Base-by-base conservation (phyloP, 2,329 filamentous ascomycete genomes). In the Alternaria novae-zelandiae region DNA sequence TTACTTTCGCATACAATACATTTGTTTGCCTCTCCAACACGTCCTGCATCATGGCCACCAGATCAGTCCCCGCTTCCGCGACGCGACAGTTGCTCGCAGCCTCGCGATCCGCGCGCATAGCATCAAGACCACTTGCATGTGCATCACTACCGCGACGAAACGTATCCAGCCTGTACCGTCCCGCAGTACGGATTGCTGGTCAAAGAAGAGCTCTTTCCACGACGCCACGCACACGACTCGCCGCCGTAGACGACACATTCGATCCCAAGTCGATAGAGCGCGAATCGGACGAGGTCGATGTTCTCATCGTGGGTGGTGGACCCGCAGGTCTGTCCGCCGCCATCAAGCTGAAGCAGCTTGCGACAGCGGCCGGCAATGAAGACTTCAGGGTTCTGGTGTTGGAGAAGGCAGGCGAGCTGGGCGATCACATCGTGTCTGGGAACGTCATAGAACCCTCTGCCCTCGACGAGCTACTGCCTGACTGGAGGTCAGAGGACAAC, bases 221-320 rank as follows among this genome's bases (percentile, higher is more conserved):
- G 13, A 77, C 79, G 26, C 64, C 73, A 54, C 74, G 74, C 57
- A 55, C 71, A 54, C 69, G 71, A 53, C 70, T 80, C 28, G 70
- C 71, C 41, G 79, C 82, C 15, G 78, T 76, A 3, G 79, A 82
- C 47, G 80, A 82, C 57, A 74, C 73, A 36, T 82, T 83, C 65
- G 81, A 84, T 63, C 81, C 82, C 20, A 73, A 75, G 30, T 80
- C 85, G 59, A 85, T 94, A 61, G 95, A 98, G 69, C 90, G 96
- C 69, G 96, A 98, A 80, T 91, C 89, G 57, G 96, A 99, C 75
- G 84, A 96, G 82, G 96, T 99, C 28, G 96, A 99, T 81, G 94
- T 99, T 28, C 97, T 94, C 81, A 98, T 99, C 75, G 89, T 99
- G 57, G 96, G 96, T 75, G 96, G 93, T 80, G 95, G 96, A n/a